phyloP scores from a whole-genome alignment of 805 yeast species.

The Saccharomyces eubayanus region DNA sequence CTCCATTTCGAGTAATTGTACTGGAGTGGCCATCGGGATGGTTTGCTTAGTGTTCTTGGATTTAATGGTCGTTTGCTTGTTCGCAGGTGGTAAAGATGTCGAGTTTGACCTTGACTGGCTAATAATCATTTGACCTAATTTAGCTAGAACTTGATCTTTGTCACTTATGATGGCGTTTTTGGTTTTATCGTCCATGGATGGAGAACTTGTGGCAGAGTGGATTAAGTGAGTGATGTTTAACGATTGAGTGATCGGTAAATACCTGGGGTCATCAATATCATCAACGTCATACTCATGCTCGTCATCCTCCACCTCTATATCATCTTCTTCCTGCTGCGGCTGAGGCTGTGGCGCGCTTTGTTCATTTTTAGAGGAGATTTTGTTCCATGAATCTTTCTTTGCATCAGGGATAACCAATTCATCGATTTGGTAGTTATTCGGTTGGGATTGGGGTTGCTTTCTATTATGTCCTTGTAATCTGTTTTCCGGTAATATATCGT shows the following conservation, averaged over 20 bases:
- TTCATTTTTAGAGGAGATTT: conserved; percentile 12
- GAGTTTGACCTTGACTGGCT: conserved; percentile 15
- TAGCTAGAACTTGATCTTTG: conserved; percentile 6
- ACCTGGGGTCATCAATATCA: conserved; percentile 13
- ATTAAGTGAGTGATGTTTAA: conserved; percentile 31
- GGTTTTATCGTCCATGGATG: conserved; percentile 2
- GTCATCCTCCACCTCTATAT: conserved; percentile 10
- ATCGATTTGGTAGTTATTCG: conserved; percentile 48
- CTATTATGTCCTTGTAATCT: conserved; percentile 74
- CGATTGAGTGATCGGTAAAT: conserved; percentile 29
- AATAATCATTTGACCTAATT: conserved; percentile 21
- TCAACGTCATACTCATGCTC: conserved; percentile 16
- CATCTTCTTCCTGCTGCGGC: conserved; percentile 2
- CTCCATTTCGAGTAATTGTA: conserved; percentile 72
- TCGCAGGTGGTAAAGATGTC: conserved; percentile 7
- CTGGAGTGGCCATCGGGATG: conserved; percentile 62
- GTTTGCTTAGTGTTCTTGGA: conserved; percentile 17
- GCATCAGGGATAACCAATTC: conserved; percentile 62
- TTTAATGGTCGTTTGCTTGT: conserved; percentile 7
- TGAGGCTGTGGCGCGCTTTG: not conserved
- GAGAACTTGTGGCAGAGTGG: conserved; percentile 19
- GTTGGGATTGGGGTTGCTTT: conserved; percentile 15
- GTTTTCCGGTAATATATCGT: conserved; percentile 48
- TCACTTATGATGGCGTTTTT: conserved; percentile 9
- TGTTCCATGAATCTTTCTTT: conserved; percentile 49